Base-by-base conservation (phyloP, 148 eudicot species). In the Arbutus unedo region DNA sequence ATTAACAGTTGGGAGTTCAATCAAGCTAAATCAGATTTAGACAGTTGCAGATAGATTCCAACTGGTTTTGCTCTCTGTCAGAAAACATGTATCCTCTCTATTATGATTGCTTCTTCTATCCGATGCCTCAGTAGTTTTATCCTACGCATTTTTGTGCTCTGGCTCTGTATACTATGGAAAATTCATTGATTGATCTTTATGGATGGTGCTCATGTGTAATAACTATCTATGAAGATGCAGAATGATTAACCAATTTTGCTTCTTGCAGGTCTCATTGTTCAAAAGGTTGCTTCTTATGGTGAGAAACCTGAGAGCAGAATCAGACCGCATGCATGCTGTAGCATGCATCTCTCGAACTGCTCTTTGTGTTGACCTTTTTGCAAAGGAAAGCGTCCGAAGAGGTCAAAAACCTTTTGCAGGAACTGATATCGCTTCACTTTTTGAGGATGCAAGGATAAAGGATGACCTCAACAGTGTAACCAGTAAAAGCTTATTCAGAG, bases 281-380 rank as follows among this genome's bases (percentile, higher is more conserved):
- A 96, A 91, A 87, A 91, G 92, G 87, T 84, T 96, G 91, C 98
- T 96, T 85, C 91, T 91, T 50, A 96, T 96, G 98, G 98, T 96
- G 85, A 94, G 95, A 83, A 96, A 96, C 92, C 89, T 96, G 88
- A 91, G 98, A 86, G 98, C 98, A 78, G 98, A 96, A 87, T 96
- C 98, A 80, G 98, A 96, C 73, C 94, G 98, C 74, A 96, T 96
- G 98, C 98, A 96, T 90, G 98, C 98, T 80, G 87, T 96, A 86
- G 98, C 98, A n/a, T 96, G 98, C 86, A 96, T 96, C 79, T 94
- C 98, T 82, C 90, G 98, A 78, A 96, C 98, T 68, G 98, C 98
- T 85, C 98, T 96, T 56, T 91, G 94, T 86, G 98, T 96, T 62
- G 98, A 96, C 88, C 98, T 96, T 56, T 96, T 96, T 79, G 96